Base-by-base conservation (phyloP, 2,329 filamentous ascomycete species). In the Lecanicillium sp. region DNA sequence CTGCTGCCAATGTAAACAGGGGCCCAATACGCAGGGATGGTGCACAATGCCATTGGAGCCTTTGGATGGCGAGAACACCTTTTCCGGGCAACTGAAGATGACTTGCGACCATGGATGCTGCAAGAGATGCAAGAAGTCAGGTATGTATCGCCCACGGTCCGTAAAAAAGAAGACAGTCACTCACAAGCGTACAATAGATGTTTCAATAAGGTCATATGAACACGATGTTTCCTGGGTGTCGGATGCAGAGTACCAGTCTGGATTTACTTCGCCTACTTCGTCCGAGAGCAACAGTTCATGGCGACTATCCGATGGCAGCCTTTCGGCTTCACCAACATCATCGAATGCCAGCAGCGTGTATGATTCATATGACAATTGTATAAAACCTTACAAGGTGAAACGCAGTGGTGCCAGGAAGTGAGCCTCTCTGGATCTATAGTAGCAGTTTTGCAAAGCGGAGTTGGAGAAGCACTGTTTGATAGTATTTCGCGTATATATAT, bases 21-120 rank as follows among this genome's bases (percentile, higher is more conserved):
- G 69, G 0, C 68, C 71, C 14, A 76, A 77, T 49, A 64, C 55
- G 2, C 58, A 63, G 43, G 73, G 72, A 6, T 77, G 72, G 72
- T 77, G 73, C 50, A 62, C 59, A 9, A 64, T 62, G 45, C 53
- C 58, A 11, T 25, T 41, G n/a, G 22, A 29, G n/a, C 12, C 33
- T 9, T 17, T 36, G 2, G 30, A 35, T 4, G 12, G 32, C 1
- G 35, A 37, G 8, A 12, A 29, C 10, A 12, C 17, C 6, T 12
- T 3, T n/a, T 13, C n/a, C 8, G 7, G 33, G 4, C 20, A 30
- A 25, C 30, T 41, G 12, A 33, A 41, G 27, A 19, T 27, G 39
- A 41, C 39, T 9, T 41, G 39, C 13, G 39, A 41, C 25, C 39
- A 41, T 17, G 39, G 39, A 11, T 41, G 39, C 17, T 41, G 39